These are phyloP conservation scores for Blastomyces parvus DNA, from an alignment of 2,329 filamentous ascomycete species.

Conservation along the genomic window DNA sequence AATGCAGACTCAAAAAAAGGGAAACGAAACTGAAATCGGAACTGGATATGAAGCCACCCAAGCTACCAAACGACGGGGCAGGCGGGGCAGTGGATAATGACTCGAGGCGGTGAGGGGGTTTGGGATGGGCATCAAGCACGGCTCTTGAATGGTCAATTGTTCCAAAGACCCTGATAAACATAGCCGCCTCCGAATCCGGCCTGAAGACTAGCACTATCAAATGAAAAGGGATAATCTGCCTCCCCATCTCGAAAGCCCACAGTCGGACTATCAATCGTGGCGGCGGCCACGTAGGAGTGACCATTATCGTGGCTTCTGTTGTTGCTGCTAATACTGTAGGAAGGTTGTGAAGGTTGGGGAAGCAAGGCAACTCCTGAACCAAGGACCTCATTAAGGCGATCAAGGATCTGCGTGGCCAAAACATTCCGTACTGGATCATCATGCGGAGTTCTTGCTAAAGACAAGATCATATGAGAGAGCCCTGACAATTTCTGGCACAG, in stretches of 20 bases:
- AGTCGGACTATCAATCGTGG: constrained; percentile 12
- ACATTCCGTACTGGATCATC: constrained; percentile 14
- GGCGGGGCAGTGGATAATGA: neutral
- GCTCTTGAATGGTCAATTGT: constrained; percentile 11
- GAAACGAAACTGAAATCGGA: neutral
- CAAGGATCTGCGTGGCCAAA: constrained; percentile 16
- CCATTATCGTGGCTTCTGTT: neutral
- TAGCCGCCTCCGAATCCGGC: constrained; percentile 11
- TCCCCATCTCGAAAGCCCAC: constrained; percentile 12
- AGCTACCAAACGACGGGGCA: neutral
- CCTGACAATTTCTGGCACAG: constrained; percentile 18
- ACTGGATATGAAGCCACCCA: neutral
- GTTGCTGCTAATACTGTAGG: neutral
- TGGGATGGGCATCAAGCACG: constrained; percentile 2
- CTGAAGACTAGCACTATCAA: constrained; percentile 12
- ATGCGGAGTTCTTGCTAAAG: constrained; percentile 14
- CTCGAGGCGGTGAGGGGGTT: neutral
- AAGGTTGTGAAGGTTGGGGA: neutral
- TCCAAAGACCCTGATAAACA: constrained; percentile 14
- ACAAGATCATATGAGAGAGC: constrained; percentile 17
- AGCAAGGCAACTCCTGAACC: constrained; percentile 9
- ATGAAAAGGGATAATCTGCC: constrained; percentile 15
- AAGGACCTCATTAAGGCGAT: constrained; percentile 17
- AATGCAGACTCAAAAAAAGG: constrained; percentile 6
- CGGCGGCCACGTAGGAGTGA: constrained; percentile 9